Base-by-base conservation (phyloP, 139 green algal species). In the Pycnococcus provasolii region DNA sequence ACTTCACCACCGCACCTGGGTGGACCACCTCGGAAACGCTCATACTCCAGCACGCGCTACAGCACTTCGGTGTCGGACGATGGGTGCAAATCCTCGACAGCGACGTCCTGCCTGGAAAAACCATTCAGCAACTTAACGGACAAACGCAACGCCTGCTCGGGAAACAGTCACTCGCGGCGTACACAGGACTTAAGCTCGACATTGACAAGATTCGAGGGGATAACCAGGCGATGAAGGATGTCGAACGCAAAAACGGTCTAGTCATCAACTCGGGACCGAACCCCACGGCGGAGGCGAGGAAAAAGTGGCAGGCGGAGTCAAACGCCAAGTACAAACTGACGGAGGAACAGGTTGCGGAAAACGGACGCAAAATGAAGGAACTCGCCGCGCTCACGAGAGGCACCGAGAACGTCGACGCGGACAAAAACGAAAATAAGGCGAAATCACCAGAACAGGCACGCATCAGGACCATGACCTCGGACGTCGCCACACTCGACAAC, bases 61-160 rank as follows among this genome's bases (percentile, higher is more conserved):
- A 92, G 84, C 86, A 89, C 66, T 83, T 85, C 67, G 89, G 90
- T 37, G 67, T 95, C 6, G 89, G 90, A 3, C 72, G 78, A 43
- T 96, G 90, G 90, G 62, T 88, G 7, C 72, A 88, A 53, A 95
- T 96, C 45, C 66, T 89, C 51, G 80, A 85, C n/a, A 86, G 73
- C 1, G 87, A 88, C 15, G 67, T 91, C 51, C 77, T 96, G 43
- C 86, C 89, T 2, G 88, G 90, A 45, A 95, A 95, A 72, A 44
- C 90, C 2, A 90, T 94, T 15, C 86, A 94, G 73, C 89, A 95
- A 77, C 75, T 95, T 3, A 89, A 91, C 69, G 86, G 87, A 41
- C 87, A 93, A 58, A 93, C 88, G 3, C 88, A 95, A 70, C 77
- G 90, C 0, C 67, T 96, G 8, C 77, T 94, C 26, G 90, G 88